These are phyloP conservation scores for Crithidia thermophila DNA, from an alignment of 208 protist genomes.

Conservation along the genomic window DNA sequence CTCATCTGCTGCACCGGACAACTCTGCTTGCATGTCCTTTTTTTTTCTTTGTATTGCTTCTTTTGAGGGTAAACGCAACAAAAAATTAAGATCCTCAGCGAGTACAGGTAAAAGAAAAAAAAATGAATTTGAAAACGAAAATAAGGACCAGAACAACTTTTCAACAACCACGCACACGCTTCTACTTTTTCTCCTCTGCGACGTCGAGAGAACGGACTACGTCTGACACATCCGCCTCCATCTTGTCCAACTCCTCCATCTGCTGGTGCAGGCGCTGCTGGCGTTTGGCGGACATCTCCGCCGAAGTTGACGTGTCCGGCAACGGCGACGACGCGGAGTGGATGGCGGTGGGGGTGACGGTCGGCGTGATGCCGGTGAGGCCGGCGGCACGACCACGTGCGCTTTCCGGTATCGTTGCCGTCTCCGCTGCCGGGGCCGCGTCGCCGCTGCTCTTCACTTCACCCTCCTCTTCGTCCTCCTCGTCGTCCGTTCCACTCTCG, in stretches of 20 bases:
- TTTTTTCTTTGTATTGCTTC: too few relatives aligned
- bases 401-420: neutral
- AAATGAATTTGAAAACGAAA: too few relatives aligned
- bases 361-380: constrained; percentile 1
- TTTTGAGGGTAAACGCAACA: too few relatives aligned
- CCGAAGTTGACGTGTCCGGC: constrained; percentile 9
- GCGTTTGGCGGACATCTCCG: constrained; percentile 7
- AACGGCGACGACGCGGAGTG: constrained; percentile 13
- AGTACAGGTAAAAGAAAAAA: too few relatives aligned
- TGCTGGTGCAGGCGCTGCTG: constrained; percentile 22
- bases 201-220: constrained; percentile 18
- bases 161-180: too few relatives aligned
- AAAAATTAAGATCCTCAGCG: too few relatives aligned
- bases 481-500: constrained; percentile 8
- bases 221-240: constrained; percentile 24
- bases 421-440: neutral
- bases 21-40: too few relatives aligned
- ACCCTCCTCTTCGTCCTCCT: neutral
- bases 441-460: constrained; percentile 1
- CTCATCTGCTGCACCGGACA: too few relatives aligned
- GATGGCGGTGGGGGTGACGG: constrained; percentile 7
- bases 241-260: constrained; percentile 29
- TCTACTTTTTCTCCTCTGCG: constrained; percentile 29
- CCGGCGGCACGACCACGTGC: neutral
- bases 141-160: too few relatives aligned